Percentiles rank a stretch among this genome's conserved stretches.
Evolutionary conservation across 1,284 basidiomycete genomes (phyloP).

Genomic region (Boletus smithii): DNA sequence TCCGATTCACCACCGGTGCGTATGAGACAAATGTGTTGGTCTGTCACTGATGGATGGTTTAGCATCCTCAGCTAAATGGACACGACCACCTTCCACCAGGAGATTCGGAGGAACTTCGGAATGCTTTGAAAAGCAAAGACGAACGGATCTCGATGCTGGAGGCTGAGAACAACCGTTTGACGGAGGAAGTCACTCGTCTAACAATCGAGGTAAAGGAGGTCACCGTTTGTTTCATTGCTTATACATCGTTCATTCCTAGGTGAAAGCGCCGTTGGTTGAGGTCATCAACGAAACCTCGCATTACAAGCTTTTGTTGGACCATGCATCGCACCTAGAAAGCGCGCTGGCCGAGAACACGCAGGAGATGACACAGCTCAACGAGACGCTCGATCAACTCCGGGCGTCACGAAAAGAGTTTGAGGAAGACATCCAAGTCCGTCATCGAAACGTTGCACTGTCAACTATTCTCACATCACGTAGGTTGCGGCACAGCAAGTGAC

Average conservation of each 20-base stretch:
- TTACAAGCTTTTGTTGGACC: constrained; percentile 49
- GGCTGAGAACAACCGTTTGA: constrained; percentile 41
- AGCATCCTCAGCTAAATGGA: constrained; percentile 28
- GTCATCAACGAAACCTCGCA: constrained; percentile 44
- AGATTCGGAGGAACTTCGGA: constrained; percentile 39
- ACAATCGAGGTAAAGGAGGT: constrained; percentile 43
- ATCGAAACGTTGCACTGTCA: constrained; percentile 8
- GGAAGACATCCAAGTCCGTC: constrained; percentile 43
- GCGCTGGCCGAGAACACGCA: constrained; percentile 37
- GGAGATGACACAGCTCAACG: constrained; percentile 39
- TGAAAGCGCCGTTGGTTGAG: constrained; percentile 44
- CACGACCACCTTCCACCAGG: constrained; percentile 24
- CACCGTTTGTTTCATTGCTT: neutral
- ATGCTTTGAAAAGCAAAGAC: constrained; percentile 38
- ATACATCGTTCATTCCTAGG: constrained; percentile 33
- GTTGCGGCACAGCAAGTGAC: constrained; percentile 43
- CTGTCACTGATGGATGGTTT: constrained; percentile 6
- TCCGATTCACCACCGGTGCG: constrained; percentile 58
- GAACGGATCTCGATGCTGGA: constrained; percentile 39
- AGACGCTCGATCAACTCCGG: constrained; percentile 41
- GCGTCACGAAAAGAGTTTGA: constrained; percentile 46
- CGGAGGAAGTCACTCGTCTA: constrained; percentile 40
- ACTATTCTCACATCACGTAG: constrained; percentile 37
- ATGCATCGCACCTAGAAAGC: constrained; percentile 42
- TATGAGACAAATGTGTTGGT: constrained; percentile 36